Evolutionary conservation across 768 basidiomycete species (phyloP).

Genomic region (Phaeolepiota aurea): DNA sequence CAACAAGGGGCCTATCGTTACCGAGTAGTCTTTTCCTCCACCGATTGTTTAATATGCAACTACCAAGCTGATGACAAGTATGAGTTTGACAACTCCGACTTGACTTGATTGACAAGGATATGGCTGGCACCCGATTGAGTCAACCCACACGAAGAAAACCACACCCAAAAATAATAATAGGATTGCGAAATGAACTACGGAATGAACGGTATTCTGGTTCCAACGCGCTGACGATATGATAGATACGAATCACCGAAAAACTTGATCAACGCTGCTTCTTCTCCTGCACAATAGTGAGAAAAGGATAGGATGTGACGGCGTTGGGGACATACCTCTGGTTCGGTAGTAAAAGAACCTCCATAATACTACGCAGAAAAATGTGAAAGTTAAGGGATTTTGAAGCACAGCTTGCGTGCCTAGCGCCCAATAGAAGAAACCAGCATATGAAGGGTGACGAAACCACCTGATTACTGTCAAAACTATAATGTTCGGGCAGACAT

Average conservation of each 20-base stretch:
- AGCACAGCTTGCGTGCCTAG: conserved; percentile 88
- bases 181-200: no score
- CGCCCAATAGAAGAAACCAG: conserved; percentile 98
- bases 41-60: conserved; percentile 9
- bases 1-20: conserved; percentile 58
- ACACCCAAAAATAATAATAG: no score
- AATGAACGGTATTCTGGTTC: conserved; percentile 86
- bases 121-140: background rate
- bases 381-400: conserved; percentile 74
- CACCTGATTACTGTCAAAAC: conserved; percentile 34
- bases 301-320: background rate
- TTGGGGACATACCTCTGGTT: conserved; percentile 54
- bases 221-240: conserved; percentile 64
- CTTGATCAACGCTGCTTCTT: conserved; percentile 68
- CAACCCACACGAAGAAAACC: no score
- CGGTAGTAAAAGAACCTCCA: conserved; percentile 85
- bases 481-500: no score
- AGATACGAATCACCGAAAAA: conserved; percentile 92
- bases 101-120: background rate
- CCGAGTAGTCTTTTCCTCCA: conserved; percentile 28
- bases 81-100: conserved; percentile 1
- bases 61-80: conserved; percentile 5
- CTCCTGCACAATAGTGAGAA: conserved; percentile 37
- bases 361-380: conserved; percentile 57
- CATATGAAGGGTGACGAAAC: conserved; percentile 93